phyloP scores from a whole-genome alignment of 2,329 filamentous ascomycete species.

The Sphaerulina musiva region DNA sequence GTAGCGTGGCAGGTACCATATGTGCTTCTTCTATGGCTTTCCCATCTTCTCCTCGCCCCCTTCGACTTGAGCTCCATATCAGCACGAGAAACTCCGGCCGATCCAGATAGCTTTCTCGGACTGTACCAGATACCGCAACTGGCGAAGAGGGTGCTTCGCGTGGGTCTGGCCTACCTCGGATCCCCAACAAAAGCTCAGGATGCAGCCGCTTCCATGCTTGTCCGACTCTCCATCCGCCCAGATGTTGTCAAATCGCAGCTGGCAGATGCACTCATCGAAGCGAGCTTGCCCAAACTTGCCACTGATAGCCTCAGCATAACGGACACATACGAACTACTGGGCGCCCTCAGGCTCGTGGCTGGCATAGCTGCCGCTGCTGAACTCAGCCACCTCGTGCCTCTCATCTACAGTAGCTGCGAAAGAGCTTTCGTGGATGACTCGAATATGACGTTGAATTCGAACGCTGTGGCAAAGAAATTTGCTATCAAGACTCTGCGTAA shows the following conservation, averaged over 20 bases:
- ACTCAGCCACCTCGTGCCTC: conserved; percentile 59
- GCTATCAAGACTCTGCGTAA: conserved; percentile 79
- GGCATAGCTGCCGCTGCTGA: conserved; percentile 66
- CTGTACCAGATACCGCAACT: conserved; percentile 62
- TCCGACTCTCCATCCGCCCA: conserved; percentile 70
- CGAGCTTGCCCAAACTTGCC: conserved; percentile 58
- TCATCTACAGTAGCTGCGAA: conserved; percentile 61
- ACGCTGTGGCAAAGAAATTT: conserved; percentile 73
- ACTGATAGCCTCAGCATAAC: conserved; percentile 1
- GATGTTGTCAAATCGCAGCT: conserved; percentile 81
- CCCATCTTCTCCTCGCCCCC: conserved; percentile 56
- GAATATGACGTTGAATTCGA: conserved; percentile 56
- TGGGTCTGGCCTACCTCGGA: conserved; percentile 65
- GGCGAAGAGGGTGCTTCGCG: conserved; percentile 60
- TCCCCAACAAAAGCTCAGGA: conserved; percentile 81
- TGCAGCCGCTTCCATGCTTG: conserved; percentile 75
- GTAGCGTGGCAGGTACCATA: conserved; percentile 77
- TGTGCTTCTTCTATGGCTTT: conserved; percentile 73
- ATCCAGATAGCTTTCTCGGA: conserved; percentile 27
- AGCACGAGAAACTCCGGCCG: not conserved
- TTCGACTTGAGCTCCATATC: conserved; percentile 89
- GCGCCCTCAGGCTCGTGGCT: conserved; percentile 71
- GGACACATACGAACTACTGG: conserved; percentile 66
- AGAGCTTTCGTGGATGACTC: conserved; percentile 51
- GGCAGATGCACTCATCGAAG: conserved; percentile 59